Conservation (phyloP, 106 monocot genomes). For the Alisma plantagoaquatica region DNA sequence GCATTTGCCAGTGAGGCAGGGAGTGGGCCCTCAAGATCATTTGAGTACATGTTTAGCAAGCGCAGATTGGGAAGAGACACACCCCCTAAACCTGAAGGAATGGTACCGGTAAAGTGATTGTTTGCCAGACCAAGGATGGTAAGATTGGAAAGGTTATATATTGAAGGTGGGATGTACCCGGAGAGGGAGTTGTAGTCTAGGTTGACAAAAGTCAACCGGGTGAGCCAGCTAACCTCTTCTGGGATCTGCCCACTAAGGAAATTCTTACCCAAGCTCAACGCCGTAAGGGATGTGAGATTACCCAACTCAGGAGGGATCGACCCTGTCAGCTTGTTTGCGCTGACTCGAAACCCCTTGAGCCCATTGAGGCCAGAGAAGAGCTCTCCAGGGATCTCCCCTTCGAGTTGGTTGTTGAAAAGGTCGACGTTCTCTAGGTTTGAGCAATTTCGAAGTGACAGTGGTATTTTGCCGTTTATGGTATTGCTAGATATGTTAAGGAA, state of each 20-base stretch:
- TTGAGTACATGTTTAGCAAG: not conserved
- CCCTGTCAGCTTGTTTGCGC: no score
- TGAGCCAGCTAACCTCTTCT: not conserved
- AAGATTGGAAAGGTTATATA: conserved; percentile 7
- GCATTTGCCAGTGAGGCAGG: conserved; percentile 5
- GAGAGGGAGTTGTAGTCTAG: conserved; percentile 20
- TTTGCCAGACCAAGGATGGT: rapidly evolving
- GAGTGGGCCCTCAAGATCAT: not conserved
- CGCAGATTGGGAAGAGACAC: conserved; percentile 3
- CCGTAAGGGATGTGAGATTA: no score
- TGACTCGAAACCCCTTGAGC: no score
- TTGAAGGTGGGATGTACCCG: conserved; percentile 9
- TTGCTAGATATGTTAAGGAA: conserved; percentile 9
- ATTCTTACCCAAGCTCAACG: conserved; percentile 5
- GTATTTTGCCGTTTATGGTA: conserved; percentile 14
- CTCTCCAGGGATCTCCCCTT: conserved; percentile 15
- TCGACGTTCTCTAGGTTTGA: not conserved
- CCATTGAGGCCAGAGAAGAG: conserved; percentile 2
- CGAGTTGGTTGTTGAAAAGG: not conserved
- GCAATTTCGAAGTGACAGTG: not conserved
- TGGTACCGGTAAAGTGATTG: not conserved
- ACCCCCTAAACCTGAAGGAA: conserved; percentile 2
- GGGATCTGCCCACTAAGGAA: conserved; percentile 5
- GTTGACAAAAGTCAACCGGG: not conserved
- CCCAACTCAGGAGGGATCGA: no score